These are phyloP conservation scores for Galerina sulciceps DNA, from an alignment of 768 basidiomycete genomes.

Conservation along the genomic window DNA sequence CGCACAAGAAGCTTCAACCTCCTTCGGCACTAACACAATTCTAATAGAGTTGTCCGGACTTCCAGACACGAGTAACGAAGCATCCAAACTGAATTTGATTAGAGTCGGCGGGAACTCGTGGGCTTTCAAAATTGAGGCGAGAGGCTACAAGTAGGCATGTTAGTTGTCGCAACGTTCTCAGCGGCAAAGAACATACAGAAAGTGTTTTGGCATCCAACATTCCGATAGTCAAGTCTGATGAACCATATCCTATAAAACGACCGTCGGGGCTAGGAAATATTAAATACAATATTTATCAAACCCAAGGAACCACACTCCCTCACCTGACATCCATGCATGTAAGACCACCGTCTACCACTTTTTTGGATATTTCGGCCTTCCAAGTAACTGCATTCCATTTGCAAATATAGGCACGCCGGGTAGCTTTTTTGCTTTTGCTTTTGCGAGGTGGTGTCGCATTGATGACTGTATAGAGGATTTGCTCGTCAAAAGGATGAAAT, in stretches of 20 bases:
- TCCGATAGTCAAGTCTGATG: slow-evolving; percentile 84
- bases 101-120: slow-evolving; percentile 95
- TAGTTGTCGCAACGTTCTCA: not conserved
- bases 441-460: slow-evolving; percentile 70
- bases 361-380: slow-evolving; percentile 67
- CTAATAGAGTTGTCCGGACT: slow-evolving; percentile 91
- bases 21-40: slow-evolving; percentile 50
- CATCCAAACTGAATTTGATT: slow-evolving; percentile 84
- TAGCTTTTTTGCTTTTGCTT: slow-evolving; percentile 53
- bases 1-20: slow-evolving; percentile 57
- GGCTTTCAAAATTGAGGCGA: slow-evolving; percentile 86
- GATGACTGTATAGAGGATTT: slow-evolving; percentile 68
- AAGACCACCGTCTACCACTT: slow-evolving; percentile 77
- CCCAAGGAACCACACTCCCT: not conserved
- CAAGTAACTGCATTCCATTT: slow-evolving; percentile 79
- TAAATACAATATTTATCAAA: not conserved
- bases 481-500: slow-evolving; percentile 55
- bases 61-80: slow-evolving; percentile 82
- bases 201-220: slow-evolving; percentile 81
- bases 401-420: slow-evolving; percentile 64
- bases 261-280: slow-evolving; percentile 68
- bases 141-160: slow-evolving; percentile 55
- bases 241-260: slow-evolving; percentile 81
- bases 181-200: slow-evolving; percentile 51
- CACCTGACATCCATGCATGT: slow-evolving; percentile 92